Evolutionary conservation across 202 grass and related monocot genomes (phyloP).

Genomic region (Hordeum pubiflorum): DNA sequence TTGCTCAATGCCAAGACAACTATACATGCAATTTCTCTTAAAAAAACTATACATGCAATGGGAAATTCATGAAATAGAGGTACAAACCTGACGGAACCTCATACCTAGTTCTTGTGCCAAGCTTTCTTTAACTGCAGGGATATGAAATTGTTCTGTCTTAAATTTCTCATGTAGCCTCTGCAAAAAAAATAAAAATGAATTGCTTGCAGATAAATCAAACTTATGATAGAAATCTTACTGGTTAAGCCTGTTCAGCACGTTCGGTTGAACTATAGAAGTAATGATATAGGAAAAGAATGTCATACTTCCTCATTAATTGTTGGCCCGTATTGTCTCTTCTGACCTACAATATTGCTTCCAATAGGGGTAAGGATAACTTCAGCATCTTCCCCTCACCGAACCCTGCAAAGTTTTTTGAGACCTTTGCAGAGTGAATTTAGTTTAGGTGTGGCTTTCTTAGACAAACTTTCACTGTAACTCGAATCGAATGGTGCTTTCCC

Average conservation of each 20-base stretch:
- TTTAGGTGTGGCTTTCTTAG: constrained; percentile 34
- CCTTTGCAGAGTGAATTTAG: constrained; percentile 4
- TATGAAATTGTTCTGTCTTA: constrained; percentile 52
- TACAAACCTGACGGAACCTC: constrained; percentile 45
- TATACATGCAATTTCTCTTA: too few species aligned
- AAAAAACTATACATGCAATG: neutral
- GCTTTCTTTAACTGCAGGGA: constrained; percentile 47
- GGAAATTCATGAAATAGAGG: neutral
- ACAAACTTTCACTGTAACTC: constrained; percentile 64
- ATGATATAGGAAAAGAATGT: neutral
- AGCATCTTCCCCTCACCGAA: constrained; percentile 2
- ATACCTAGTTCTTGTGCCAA: constrained; percentile 64
- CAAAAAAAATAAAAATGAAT: neutral
- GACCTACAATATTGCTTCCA: constrained; percentile 17
- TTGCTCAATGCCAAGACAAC: neutral
- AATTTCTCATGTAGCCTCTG: constrained; percentile 40
- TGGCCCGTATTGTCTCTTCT: constrained; percentile 27
- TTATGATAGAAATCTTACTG: constrained; percentile 7
- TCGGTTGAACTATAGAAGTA: neutral
- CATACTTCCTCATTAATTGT: constrained; percentile 32
- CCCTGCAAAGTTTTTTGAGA: constrained; percentile 1
- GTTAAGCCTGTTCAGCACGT: neutral
- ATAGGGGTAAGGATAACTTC: constrained; percentile 10
- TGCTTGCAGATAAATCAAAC: neutral
- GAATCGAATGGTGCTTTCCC: constrained; percentile 41